A percentile compares a stretch with the other conserved stretches of the same genome.
These are phyloP conservation scores for Penicillium egyptiacum DNA, from an alignment of 495 filamentous ascomycete genomes.

Conservation along the genomic window DNA sequence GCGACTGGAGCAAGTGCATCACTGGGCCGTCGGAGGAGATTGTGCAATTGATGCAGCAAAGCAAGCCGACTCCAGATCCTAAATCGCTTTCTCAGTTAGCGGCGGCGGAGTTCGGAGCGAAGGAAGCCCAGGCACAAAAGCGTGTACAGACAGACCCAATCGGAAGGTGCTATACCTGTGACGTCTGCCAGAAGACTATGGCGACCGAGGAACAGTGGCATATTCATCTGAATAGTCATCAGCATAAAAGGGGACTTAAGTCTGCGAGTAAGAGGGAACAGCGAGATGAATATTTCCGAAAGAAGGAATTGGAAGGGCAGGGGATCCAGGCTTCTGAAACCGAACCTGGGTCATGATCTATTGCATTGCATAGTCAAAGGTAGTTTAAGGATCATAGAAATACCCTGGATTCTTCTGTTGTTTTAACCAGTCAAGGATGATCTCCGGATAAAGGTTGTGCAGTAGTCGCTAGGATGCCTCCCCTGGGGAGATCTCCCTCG, in stretches of 20 bases:
- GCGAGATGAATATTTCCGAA: conserved; percentile 34
- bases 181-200: conserved; percentile 68
- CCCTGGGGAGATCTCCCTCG: no score
- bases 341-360: conserved; percentile 1
- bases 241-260: conserved; percentile 53
- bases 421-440: background rate
- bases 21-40: conserved; percentile 61
- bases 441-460: no score
- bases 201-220: conserved; percentile 73
- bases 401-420: background rate
- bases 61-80: conserved; percentile 58
- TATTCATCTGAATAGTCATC: conserved; percentile 66
- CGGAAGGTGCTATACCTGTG: conserved; percentile 56
- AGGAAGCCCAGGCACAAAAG: conserved; percentile 44
- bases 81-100: conserved; percentile 60
- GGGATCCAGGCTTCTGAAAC: conserved; percentile 1
- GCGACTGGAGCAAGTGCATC: conserved; percentile 58
- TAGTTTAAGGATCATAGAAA: background rate
- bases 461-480: no score
- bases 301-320: conserved; percentile 17
- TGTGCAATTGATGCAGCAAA: conserved; percentile 58
- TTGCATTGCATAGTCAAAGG: background rate
- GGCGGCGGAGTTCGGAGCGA: conserved; percentile 53
- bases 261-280: conserved; percentile 32
- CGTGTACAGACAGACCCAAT: conserved; percentile 39